These are phyloP conservation scores for Neofusicoccum parvum DNA, from an alignment of 2,329 filamentous ascomycete species.

Conservation along the genomic window DNA sequence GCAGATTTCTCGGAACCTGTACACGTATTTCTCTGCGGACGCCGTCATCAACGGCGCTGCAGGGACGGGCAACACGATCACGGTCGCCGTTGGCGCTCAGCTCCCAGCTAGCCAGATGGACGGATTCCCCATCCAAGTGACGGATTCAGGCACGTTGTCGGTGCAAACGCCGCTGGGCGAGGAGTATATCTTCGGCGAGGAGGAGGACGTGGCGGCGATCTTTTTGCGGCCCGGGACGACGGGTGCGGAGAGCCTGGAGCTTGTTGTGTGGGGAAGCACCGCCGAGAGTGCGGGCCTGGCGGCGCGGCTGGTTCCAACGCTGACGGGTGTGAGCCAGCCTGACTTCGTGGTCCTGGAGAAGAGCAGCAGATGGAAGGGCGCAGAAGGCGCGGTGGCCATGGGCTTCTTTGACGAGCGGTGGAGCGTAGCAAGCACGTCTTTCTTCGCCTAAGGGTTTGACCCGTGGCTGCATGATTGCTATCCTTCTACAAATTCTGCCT, in stretches of 20 bases:
- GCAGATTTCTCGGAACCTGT: conserved; percentile 59
- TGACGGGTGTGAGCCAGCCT: conserved; percentile 60
- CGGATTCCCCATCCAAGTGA: conserved; percentile 36
- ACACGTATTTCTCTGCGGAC: conserved; percentile 61
- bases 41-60: conserved; percentile 39
- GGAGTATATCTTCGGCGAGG: conserved; percentile 32
- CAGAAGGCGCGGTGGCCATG: conserved; percentile 55
- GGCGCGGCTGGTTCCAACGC: conserved; percentile 55
- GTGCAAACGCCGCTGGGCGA: conserved; percentile 22
- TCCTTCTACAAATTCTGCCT: background rate
- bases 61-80: conserved; percentile 50
- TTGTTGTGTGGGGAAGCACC: conserved; percentile 60
- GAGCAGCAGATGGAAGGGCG: conserved; percentile 53
- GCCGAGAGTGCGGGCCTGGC: conserved; percentile 51
- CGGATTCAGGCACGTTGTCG: background rate
- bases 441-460: conserved; percentile 31
- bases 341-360: conserved; percentile 57
- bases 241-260: conserved; percentile 49
- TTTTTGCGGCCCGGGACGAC: conserved; percentile 51
- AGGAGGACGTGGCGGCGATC: conserved; percentile 49
- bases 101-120: conserved; percentile 26
- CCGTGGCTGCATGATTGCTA: too few species aligned
- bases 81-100: conserved; percentile 34
- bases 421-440: conserved; percentile 53
- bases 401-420: conserved; percentile 60